Base-by-base conservation (phyloP, 352 stramenopile species). In the Globisporangium yorkense region DNA sequence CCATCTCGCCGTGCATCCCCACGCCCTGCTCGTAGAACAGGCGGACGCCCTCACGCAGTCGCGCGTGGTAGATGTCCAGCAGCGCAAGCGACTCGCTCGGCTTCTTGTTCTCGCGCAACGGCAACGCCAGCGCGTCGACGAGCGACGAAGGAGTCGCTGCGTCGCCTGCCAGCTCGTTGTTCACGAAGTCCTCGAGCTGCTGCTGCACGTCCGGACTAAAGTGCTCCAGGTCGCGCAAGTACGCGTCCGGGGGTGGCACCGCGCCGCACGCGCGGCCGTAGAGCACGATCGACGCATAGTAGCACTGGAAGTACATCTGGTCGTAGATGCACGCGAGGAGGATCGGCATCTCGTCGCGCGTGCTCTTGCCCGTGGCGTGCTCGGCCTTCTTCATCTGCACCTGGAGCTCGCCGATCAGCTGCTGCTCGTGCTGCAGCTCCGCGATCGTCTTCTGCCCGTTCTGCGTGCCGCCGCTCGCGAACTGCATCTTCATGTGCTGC, bases 261-360 rank as follows among this genome's bases (percentile, higher is more conserved):
- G 77, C 75, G 1, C 68, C 77, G 48, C 77, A 89, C 1, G 66
- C 70, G 37, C 83, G 78, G 44, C 83, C 80, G 44, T 88, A 89
- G 43, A 93, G 61, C n/a, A 87, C 75, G 20, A 93, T 70, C 18
- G 68, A 68, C 35, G 77, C 68, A 56, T 91, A 88, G 67, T 93
- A 89, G 46, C 71, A 75, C 41, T 80, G 70, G 62, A 91, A 93
- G 77, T 91, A 93, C 83, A 93, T 89, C 37, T 82, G 70, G 46
- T 93, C 83, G 24, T 70, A 83, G 9, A 72, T 56, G 59, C 75
- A 89, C 7, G 80, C 75, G 46, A 91, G 63, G n/a, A 71, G 61
- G 29, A 93, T 87, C 12, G 71, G 70, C 43, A 87, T 56, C 31
- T 84, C 68, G 53, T 88, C 76, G n/a, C 80, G 71, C 16, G 68